Base-by-base conservation (phyloP, 352 stramenopile genomes). In the Globisporangium alternatum region DNA sequence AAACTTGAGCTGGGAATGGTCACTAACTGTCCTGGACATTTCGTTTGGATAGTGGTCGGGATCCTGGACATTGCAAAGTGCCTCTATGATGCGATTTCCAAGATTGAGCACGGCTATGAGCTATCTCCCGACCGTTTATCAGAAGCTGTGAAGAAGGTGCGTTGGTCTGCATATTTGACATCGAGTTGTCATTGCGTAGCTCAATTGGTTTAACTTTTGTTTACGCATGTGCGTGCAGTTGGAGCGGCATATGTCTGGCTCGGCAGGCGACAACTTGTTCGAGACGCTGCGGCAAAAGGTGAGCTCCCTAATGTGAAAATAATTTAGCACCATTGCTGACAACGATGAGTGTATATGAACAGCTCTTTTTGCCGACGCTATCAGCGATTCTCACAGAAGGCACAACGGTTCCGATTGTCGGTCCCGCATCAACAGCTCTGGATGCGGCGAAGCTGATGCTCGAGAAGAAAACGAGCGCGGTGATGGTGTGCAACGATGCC, bases 21-120 rank as follows among this genome's bases (percentile, higher is more conserved):
- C 25, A 22, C 25, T 55, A 37, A 55, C 48, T 33, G 17, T 19
- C 43, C 4, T 37, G 25, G 5, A 21, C 63, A n/a, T 62, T 41
- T 30, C 56, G 2, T 37, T 49, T 43, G 54, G 21, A 35, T 19
- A 83, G 94, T 99, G 21, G 93, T 98, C 25, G 97, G 97, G 2
- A 89, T 99, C 69, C 70, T 99, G 53, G 97, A 99, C 75, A 99
- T 99, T 70, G 96, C 96, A 15, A 98, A 99, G 75, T 99, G 97
- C 71, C 69, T 99, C 39, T 98, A 99, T 71, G 97, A 99, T 79
- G 96, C 96, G 1, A 99, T 99, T 55, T 82, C 81, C 37, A 98
- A 98, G 68, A 91, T 99, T 33, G 97, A 99, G 68, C 89, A 90
- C 55, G 83, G 84, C 6, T 95, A 94, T 55, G 83, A 88, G 39